These are phyloP conservation scores for Pichia nanzhaoensis DNA, from an alignment of 805 yeast species.

Conservation along the genomic window DNA sequence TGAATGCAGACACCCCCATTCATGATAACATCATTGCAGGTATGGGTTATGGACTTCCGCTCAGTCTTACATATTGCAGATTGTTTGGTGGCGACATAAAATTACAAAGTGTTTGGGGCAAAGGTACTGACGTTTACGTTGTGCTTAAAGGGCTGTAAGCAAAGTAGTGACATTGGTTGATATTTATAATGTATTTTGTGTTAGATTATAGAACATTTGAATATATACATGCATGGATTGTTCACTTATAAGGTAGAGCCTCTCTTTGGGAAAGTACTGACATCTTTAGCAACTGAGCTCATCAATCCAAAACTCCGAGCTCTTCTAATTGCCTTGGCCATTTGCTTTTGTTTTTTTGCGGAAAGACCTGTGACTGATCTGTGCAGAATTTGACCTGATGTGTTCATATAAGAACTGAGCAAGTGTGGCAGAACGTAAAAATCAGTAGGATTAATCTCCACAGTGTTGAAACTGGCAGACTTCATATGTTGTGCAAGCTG, in stretches of 20 bases:
- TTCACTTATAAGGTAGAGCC: conserved; percentile 21
- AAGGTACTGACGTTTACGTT: conserved; percentile 75
- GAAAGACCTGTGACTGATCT: conserved; percentile 65
- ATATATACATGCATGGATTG: too few species aligned
- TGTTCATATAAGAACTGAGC: conserved; percentile 56
- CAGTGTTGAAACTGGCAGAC: conserved; percentile 29
- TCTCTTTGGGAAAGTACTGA: conserved; percentile 32
- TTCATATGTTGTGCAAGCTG: conserved; percentile 18
- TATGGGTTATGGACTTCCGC: conserved; percentile 92
- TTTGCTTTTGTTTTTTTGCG: conserved; percentile 57
- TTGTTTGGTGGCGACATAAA: conserved; percentile 65
- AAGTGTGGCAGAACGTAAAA: conserved; percentile 67
- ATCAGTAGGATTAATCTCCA: conserved; percentile 59
- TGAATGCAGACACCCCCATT: conserved; percentile 31
- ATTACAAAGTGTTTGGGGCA: conserved; percentile 64
- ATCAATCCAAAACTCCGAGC: conserved; percentile 76
- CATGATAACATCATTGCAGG: conserved; percentile 64
- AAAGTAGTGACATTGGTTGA: too few species aligned
- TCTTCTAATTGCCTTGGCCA: conserved; percentile 73
- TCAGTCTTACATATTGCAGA: conserved; percentile 68
- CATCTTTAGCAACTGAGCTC: conserved; percentile 65
- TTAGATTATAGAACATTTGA: too few species aligned
- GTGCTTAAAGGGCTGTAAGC: conserved; percentile 32
- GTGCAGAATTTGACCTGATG: conserved; percentile 72
- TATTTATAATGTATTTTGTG: too few species aligned